Percentiles rank a stretch among this genome's conserved stretches.
Conservation (phyloP, 257 asterid genomes). For the Solanum verrucosum region DNA sequence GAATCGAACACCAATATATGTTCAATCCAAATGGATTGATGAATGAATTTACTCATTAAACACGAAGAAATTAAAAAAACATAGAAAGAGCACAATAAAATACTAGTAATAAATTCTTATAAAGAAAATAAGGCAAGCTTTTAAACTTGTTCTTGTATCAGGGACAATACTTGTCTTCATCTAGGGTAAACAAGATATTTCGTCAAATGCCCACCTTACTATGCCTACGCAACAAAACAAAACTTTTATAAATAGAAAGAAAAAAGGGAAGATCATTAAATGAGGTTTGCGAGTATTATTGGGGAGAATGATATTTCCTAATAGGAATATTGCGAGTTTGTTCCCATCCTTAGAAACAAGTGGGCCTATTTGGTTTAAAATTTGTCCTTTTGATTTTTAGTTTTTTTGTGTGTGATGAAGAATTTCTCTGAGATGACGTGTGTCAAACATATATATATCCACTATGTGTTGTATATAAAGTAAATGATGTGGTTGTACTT, state of each 20-base stretch:
- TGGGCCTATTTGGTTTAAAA: not conserved
- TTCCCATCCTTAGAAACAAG: not conserved
- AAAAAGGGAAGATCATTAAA: not conserved
- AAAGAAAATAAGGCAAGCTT: not conserved
- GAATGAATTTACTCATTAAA: not conserved
- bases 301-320: not conserved
- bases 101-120: not conserved
- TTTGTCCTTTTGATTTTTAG: not conserved
- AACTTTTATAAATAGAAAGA: not conserved
- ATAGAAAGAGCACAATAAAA: no score
- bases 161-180: not conserved
- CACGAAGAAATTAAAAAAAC: not conserved
- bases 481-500: not conserved
- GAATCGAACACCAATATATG: not conserved
- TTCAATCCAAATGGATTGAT: not conserved
- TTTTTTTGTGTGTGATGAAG: not conserved
- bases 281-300: not conserved
- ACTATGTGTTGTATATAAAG: not conserved
- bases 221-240: not conserved
- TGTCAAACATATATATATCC: not conserved
- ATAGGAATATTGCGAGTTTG: not conserved
- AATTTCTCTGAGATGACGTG: not conserved
- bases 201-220: not conserved
- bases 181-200: not conserved
- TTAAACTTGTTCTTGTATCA: not conserved